Evolutionary conservation across 495 filamentous ascomycete species (phyloP).

Genomic region (Podospora sp.): DNA sequence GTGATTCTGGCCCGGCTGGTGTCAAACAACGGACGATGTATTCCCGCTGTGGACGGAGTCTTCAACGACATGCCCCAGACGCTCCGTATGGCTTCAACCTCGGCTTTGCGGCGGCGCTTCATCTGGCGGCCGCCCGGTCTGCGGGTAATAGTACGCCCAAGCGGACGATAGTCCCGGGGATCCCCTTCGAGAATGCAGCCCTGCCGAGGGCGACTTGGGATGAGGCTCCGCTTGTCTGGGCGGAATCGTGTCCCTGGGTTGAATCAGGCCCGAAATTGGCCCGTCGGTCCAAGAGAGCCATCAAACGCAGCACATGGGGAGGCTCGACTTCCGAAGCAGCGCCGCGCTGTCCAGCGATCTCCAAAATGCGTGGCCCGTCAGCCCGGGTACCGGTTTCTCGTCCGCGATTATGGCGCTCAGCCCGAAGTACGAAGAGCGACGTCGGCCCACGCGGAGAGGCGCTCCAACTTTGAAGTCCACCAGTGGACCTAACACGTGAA

Average conservation of each 20-base stretch:
- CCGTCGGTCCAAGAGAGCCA: constrained; percentile 12
- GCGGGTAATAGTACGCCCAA: constrained; percentile 2
- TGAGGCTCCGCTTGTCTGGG: constrained; percentile 20
- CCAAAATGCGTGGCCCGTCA: background rate
- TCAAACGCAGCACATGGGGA: background rate
- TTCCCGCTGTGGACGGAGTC: background rate
- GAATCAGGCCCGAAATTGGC: constrained; percentile 14
- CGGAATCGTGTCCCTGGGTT: background rate
- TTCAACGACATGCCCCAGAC: background rate
- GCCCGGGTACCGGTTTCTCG: constrained; percentile 6
- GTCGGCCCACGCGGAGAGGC: background rate
- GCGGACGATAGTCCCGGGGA: constrained; percentile 26
- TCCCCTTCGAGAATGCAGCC: constrained; percentile 16
- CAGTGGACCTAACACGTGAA: background rate
- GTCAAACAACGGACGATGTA: background rate
- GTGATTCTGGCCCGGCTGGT: background rate
- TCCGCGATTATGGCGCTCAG: background rate
- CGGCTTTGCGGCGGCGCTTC: background rate
- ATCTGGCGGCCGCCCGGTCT: background rate
- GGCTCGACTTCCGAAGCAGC: constrained; percentile 1
- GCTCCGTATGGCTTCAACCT: background rate
- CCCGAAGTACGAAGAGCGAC: constrained; percentile 6
- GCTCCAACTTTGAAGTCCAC: background rate
- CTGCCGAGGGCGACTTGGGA: constrained; percentile 11
- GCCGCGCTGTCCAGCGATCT: background rate